Percentiles rank a stretch among this genome's conserved stretches.
These are phyloP conservation scores for Podospora bellae-mahoneyi DNA, from an alignment of 495 filamentous ascomycete genomes.

Conservation along the genomic window DNA sequence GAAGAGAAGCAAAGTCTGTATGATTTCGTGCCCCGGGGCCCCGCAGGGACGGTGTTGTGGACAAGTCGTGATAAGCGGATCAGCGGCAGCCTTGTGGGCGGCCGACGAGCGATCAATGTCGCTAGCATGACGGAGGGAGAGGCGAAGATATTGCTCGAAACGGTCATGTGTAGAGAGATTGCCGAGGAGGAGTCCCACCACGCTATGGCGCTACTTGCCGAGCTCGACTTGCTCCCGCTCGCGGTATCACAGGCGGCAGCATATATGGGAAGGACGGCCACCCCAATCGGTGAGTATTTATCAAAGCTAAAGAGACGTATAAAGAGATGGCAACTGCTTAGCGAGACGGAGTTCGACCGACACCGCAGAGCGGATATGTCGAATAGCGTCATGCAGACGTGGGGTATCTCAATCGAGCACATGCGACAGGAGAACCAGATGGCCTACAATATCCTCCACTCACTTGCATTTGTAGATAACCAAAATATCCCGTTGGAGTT, in stretches of 20 bases:
- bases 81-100: constrained; percentile 14
- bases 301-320: constrained; percentile 14
- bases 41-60: constrained; percentile 30
- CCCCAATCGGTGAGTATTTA: constrained; percentile 21
- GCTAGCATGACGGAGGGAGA: constrained; percentile 20
- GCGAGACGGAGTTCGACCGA: constrained; percentile 18
- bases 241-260: constrained; percentile 32
- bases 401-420: constrained; percentile 26
- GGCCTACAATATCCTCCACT: constrained; percentile 22
- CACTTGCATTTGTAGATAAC: constrained; percentile 25
- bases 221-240: constrained; percentile 29
- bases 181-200: constrained; percentile 15
- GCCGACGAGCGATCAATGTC: constrained; percentile 16
- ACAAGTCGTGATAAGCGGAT: constrained; percentile 33
- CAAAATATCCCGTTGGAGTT: constrained; percentile 25
- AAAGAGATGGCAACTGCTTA: constrained; percentile 17
- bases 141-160: constrained; percentile 18
- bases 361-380: constrained; percentile 21
- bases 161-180: constrained; percentile 12
- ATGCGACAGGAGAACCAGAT: constrained; percentile 24
- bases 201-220: constrained; percentile 20
- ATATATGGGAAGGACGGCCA: constrained; percentile 29
- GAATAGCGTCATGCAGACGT: constrained; percentile 29
- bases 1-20: constrained; percentile 7
- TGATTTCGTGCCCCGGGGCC: constrained; percentile 16